Conservation (phyloP, 1,284 basidiomycete species). For the Pterula multifida region DNA sequence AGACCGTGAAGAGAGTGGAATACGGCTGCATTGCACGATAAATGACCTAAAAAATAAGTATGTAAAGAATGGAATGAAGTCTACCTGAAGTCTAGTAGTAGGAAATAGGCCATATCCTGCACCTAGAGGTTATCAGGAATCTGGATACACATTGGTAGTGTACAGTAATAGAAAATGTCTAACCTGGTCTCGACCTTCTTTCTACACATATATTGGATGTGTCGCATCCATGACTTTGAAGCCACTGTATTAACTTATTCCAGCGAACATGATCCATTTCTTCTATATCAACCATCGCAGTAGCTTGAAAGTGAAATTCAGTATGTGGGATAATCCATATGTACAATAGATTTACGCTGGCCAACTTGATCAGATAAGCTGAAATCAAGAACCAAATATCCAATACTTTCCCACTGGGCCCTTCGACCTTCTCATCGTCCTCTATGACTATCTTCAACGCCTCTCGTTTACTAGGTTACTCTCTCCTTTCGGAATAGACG, state of each 20-base stretch:
- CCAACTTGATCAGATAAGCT: slow-evolving; percentile 1
- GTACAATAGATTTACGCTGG: neutral
- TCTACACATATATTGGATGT: slow-evolving; percentile 29
- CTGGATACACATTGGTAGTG: neutral
- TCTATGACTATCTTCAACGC: slow-evolving; percentile 70
- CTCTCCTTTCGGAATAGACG: neutral
- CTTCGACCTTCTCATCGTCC: slow-evolving; percentile 12
- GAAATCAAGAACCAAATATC: neutral
- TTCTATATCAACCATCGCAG: slow-evolving; percentile 1
- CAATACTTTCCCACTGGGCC: slow-evolving; percentile 5
- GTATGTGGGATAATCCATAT: slow-evolving; percentile 13
- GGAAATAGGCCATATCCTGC: slow-evolving; percentile 66
- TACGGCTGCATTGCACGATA: neutral
- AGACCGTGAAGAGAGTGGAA: slow-evolving; percentile 51
- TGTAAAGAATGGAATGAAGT: neutral
- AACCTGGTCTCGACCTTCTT: slow-evolving; percentile 29
- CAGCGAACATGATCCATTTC: slow-evolving; percentile 25
- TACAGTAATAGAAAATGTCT: slow-evolving; percentile 11
- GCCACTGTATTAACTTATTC: slow-evolving; percentile 43
- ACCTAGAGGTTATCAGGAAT: slow-evolving; percentile 26
- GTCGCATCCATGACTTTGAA: slow-evolving; percentile 40
- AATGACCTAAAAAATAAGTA: neutral
- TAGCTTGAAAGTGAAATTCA: no score
- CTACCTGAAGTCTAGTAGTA: neutral
- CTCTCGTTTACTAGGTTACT: slow-evolving; percentile 41